phyloP scores from a whole-genome alignment of 2,329 filamentous ascomycete genomes.

The Phyllosticta capitalensis region DNA sequence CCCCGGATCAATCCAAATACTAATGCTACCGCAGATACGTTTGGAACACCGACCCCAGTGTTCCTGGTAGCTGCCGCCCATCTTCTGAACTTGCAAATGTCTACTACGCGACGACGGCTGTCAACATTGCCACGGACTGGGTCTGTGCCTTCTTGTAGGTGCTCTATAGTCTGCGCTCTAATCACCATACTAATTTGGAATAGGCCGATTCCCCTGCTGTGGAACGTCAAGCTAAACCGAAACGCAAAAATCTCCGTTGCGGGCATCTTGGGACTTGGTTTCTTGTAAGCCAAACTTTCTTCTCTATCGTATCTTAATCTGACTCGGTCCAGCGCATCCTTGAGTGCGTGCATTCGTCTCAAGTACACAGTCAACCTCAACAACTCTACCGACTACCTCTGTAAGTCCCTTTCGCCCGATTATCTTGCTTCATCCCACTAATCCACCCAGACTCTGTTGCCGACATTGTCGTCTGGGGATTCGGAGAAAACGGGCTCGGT shows the following conservation, averaged over 20 bases:
- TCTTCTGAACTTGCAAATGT: conserved; percentile 20
- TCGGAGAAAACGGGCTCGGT: conserved; percentile 27
- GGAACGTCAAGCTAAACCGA: conserved; percentile 20
- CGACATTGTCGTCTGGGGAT: conserved; percentile 29
- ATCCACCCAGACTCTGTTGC: conserved; percentile 18
- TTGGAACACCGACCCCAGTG: conserved; percentile 17
- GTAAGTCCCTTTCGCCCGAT: conserved; percentile 2
- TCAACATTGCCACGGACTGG: conserved; percentile 30
- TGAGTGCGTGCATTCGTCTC: conserved; percentile 25
- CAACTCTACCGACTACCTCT: conserved; percentile 23
- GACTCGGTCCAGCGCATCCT: conserved; percentile 14
- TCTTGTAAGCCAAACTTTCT: conserved; percentile 15
- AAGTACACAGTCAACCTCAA: conserved; percentile 28
- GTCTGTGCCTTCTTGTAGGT: conserved; percentile 25
- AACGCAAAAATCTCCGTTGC: conserved; percentile 20
- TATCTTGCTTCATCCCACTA: not conserved
- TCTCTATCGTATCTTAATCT: not conserved
- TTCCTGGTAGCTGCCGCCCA: conserved; percentile 21
- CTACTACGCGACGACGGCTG: conserved; percentile 27
- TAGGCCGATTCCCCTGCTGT: conserved; percentile 18
- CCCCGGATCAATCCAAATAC: no score
- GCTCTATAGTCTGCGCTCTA: not conserved
- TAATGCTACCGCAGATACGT: conserved; percentile 16
- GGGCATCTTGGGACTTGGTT: conserved; percentile 17
- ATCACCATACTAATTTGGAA: not conserved